These are phyloP conservation scores for Lactuca saligna DNA, from an alignment of 129 eudicot genomes.

Conservation along the genomic window DNA sequence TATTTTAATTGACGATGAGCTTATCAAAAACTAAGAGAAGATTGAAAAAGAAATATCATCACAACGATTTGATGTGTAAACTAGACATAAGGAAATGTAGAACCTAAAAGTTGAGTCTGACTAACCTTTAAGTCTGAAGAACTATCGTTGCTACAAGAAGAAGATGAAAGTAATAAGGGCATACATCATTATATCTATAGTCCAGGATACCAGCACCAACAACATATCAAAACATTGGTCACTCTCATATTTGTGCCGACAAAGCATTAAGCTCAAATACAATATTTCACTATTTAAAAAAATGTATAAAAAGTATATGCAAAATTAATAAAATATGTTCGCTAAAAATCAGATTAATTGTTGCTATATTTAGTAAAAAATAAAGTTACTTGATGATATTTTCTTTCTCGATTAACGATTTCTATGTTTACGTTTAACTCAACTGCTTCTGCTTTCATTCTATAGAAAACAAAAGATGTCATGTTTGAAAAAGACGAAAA, in stretches of 20 bases:
- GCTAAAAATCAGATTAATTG: not conserved
- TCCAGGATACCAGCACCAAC: too few species aligned
- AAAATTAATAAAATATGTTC: not conserved
- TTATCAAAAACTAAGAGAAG: too few species aligned
- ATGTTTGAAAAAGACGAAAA: conserved; percentile 15
- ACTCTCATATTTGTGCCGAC: conserved; percentile 42
- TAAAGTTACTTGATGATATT: conserved; percentile 78
- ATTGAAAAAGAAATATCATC: too few species aligned
- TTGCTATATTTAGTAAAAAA: not conserved
- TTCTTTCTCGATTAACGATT: conserved; percentile 82
- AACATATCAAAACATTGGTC: too few species aligned
- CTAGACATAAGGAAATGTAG: too few species aligned
- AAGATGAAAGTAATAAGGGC: too few species aligned
- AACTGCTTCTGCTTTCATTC: conserved; percentile 74
- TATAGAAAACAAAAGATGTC: conserved; percentile 14
- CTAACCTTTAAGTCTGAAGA: too few species aligned
- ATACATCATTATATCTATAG: too few species aligned
- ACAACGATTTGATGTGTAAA: too few species aligned
- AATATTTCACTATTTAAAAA: conserved; percentile 69
- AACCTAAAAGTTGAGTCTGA: too few species aligned
- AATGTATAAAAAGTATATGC: not conserved
- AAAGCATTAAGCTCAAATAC: conserved; percentile 88
- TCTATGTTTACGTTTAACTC: conserved; percentile 70
- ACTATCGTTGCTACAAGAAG: too few species aligned
- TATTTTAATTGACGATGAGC: too few species aligned